Base-by-base conservation (phyloP, 441 rosid species). In the Eruca vesicaria region DNA sequence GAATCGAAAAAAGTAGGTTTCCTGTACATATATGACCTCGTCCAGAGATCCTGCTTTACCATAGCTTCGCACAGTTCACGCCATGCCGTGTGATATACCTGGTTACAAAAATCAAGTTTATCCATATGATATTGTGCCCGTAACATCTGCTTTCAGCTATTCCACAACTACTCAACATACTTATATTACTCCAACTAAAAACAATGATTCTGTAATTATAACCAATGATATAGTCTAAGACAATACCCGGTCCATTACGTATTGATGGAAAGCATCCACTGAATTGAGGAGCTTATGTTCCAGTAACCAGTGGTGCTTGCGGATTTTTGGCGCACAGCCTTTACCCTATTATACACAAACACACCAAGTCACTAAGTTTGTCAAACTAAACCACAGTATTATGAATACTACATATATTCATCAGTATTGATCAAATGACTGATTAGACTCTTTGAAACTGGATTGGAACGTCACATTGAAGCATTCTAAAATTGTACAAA, bases 241-340 rank as follows among this genome's bases (percentile, higher is more conserved):
- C 56, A 48, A 45, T 87, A 95, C 98, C 86, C 99, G 89, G 83
- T 96, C 98, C 99, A 96, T 93, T 21, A 96, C 97, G 78, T 93
- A 91, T 80, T 96, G 98, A 84, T 96, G 99, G 81, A 96, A 96
- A 66, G 96, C 99, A 83, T 96, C 99, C 60, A 96, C 94, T 75
- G 93, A 95, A 83, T 93, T 93, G 63, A 96, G 95, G 75, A 95
- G 98, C 82, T 93, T 96, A 87, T 96, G 99, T 82, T 89, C 95
- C 79, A 96, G 87, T 75, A 93, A 84, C 95, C 98, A 93, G 82
- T 93, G 97, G 77, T 63, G 86, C 82, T 91, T 96, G 81, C 73
- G 71, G 81, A 75, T 87, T 75, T 82, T 89, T 63, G 85, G 66
- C 63, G 81, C 76, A 36, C 67, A 74, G 71, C 97, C 88, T 84